Base-by-base conservation (phyloP, 2,329 filamentous ascomycete genomes). In the Purpureocillium lavendulum region DNA sequence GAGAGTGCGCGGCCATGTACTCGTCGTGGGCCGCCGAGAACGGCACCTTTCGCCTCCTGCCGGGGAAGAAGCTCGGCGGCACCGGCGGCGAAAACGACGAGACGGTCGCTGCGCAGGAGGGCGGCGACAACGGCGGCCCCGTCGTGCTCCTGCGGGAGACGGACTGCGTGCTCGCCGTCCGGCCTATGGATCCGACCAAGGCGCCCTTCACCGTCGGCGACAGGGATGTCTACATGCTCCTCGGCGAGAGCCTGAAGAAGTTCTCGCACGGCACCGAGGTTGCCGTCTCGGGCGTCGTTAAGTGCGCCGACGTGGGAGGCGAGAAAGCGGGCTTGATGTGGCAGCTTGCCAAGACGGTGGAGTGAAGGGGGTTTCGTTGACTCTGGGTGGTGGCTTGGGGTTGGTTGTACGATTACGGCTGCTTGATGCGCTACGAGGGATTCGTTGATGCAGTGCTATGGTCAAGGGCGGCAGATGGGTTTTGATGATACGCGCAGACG, bases 1-100 rank as follows among this genome's bases (percentile, higher is more conserved):
- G 47, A 13, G 47, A 52, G 37, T 60, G 58, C 30, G 56, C 55
- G 15, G 50, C 56, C 4, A 50, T 60, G 3, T 54, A 53, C 40
- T 59, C 55, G 36, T 41, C 45, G 2, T 60, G 56, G 50, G 46
- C 47, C 3, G 43, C 43, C 11, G 40, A 46, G 30, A 60, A 57
- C 31, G 58, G 58, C n/a, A 57, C 51, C 12, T 60, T 60, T 33
- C 40, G 35, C 36, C 38, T 60, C 37, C 41, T 39, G 5, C 21
- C 21, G 21, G 21, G 10, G 21, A 10, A 26, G 21, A 5, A 26
- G 21, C 10, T 10, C 21, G 10, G 21, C 21, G 21, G 21, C 21
- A 26, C 6, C 10, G 21, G 21, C 21, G 21, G 21, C 21, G 21
- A 26, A 6, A n/a, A n/a, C n/a, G n/a, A n/a, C n/a, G n/a, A n/a